phyloP scores from a whole-genome alignment of 1,284 basidiomycete genomes.

The Puccinia horiana region DNA sequence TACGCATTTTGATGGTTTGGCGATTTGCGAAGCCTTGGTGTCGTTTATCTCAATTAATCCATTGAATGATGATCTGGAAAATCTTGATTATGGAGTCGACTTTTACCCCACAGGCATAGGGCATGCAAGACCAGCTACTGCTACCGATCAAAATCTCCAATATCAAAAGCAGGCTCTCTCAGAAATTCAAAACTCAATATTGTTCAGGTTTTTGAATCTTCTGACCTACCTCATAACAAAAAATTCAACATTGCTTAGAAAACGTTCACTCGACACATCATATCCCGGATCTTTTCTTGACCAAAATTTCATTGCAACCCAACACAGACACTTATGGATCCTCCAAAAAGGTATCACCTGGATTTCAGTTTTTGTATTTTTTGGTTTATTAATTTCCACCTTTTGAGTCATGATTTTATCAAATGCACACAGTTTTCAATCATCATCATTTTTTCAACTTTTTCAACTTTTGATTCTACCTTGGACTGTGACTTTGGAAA shows the following conservation, averaged over 20 bases:
- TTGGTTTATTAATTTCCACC: not conserved
- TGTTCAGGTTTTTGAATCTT: conserved; percentile 1
- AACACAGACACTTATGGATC: not conserved
- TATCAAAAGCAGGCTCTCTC: not conserved
- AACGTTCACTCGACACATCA: not conserved
- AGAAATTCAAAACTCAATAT: conserved; percentile 11
- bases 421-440: not conserved
- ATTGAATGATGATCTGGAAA: conserved; percentile 13
- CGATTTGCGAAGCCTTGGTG: conserved; percentile 15
- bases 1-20: conserved; percentile 31
- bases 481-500: not conserved
- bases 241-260: not conserved
- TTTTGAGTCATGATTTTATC: not conserved
- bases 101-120: conserved; percentile 4
- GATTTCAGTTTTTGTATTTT: conserved; percentile 24
- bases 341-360: conserved; percentile 18
- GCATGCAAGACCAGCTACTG: conserved; percentile 14
- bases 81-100: not conserved
- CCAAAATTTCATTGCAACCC: not conserved
- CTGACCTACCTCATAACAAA: not conserved
- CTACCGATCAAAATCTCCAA: conserved; percentile 2
- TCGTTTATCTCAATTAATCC: not conserved
- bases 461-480: not conserved
- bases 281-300: not conserved
- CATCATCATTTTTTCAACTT: not conserved